Conservation (phyloP, 805 yeast genomes). For the Candida germanica region DNA sequence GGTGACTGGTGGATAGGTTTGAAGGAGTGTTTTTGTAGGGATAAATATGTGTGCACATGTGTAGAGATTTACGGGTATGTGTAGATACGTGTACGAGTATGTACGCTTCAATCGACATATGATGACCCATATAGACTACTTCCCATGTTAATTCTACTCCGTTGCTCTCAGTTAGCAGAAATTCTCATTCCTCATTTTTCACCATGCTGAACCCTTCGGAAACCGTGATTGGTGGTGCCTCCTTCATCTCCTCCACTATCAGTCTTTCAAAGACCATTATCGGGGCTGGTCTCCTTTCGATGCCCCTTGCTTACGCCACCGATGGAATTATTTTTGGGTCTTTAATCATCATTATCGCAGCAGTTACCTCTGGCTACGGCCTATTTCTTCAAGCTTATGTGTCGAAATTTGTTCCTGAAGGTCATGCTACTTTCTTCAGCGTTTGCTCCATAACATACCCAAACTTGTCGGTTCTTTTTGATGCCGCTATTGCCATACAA, state of each 20-base stretch:
- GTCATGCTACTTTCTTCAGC: constrained; percentile 69
- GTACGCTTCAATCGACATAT: no score
- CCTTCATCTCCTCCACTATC: constrained; percentile 56
- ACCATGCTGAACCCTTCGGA: no score
- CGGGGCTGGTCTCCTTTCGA: constrained; percentile 77
- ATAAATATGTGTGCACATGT: no score
- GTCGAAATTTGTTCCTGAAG: constrained; percentile 52
- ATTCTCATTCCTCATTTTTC: no score
- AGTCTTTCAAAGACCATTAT: constrained; percentile 73
- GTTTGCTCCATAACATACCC: constrained; percentile 70
- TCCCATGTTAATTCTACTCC: no score
- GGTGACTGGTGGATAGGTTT: no score
- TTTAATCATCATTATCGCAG: constrained; percentile 56
- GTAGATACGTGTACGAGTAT: no score
- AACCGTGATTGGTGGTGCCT: constrained; percentile 30
- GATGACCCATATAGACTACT: no score
- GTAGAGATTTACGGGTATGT: no score
- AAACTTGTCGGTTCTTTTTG: constrained; percentile 62
- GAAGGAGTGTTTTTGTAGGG: no score
- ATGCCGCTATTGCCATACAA: constrained; percentile 69
- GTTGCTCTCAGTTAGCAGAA: no score
- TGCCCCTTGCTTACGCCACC: constrained; percentile 68
- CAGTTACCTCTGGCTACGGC: constrained; percentile 65
- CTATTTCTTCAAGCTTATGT: constrained; percentile 59
- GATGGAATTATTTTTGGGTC: constrained; percentile 65